A percentile compares a stretch with the other conserved stretches of the same genome.
These are phyloP conservation scores for Chytridiales sp. DNA, from an alignment of 371 early-diverging fungal genomes.

Conservation along the genomic window DNA sequence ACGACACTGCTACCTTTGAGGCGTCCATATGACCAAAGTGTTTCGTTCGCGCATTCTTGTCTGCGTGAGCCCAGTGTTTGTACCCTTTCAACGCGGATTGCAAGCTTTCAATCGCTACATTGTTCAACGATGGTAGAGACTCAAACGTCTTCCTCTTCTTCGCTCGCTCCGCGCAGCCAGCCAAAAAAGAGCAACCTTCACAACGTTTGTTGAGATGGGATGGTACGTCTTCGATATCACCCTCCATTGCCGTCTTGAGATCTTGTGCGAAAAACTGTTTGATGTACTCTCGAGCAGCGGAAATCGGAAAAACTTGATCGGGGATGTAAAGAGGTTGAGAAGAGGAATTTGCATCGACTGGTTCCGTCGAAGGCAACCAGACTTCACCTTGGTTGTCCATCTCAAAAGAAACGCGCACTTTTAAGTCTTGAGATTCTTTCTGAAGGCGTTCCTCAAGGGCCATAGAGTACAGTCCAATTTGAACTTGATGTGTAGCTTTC, in stretches of 20 bases:
- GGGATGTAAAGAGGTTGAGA: too few species aligned
- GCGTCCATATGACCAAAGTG: too few species aligned
- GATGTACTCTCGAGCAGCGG: too few species aligned
- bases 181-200: slow-evolving; percentile 22
- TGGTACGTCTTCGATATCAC: slow-evolving; percentile 12
- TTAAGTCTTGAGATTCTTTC: not conserved
- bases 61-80: too few species aligned
- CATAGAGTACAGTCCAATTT: slow-evolving; percentile 27
- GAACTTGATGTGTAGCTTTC: slow-evolving; percentile 33
- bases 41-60: too few species aligned
- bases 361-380: slow-evolving; percentile 15
- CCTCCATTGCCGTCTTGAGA: slow-evolving; percentile 4
- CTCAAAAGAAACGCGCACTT: not conserved
- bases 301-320: too few species aligned
- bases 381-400: slow-evolving; percentile 16
- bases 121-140: too few species aligned
- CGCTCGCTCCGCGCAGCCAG: slow-evolving; percentile 14
- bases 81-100: too few species aligned
- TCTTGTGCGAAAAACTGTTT: slow-evolving; percentile 19
- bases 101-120: too few species aligned
- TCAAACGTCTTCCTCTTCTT: too few species aligned
- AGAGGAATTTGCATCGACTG: too few species aligned
- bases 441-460: slow-evolving; percentile 3
- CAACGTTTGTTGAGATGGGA: slow-evolving; percentile 25
- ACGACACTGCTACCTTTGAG: too few species aligned